Evolutionary conservation across 768 basidiomycete genomes (phyloP), one percentile per base, ranked within the genome.

Genomic region (Porpolomopsis calyptriformis): DNA sequence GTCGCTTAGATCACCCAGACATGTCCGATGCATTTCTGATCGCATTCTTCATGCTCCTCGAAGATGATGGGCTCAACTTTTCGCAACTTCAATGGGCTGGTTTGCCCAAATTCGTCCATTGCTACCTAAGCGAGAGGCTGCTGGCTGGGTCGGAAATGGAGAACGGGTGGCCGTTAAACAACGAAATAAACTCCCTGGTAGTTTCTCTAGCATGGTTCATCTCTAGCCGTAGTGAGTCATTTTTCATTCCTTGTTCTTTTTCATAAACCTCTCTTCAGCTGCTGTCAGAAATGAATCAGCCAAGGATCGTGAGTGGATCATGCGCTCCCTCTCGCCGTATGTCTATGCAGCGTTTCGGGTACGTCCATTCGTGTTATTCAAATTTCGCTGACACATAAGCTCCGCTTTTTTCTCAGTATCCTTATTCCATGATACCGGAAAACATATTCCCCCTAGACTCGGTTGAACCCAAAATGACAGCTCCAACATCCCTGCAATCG

Each of bases 61-160:
- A 78, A 25, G 77, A 80, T 50, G 70, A 76, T 22, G 72, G 69
- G 44, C 69, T 65, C 49, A 78, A 78, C 54, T 53, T 65, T 31
- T 63, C 64, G 41, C 76, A 73, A 49, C 62, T 78, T 11, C 54
- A 64, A 40, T 64, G 66, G 55, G 72, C 73, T 4, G 64, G 63
- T 33, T 55, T 76, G 9, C 64, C 66, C 2, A 27, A 46, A 0
- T 71, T 77, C 46, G 59, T 76, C 12, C 61, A 61, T 29, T 43
- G 37, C 1, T 74, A 67, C 51, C 48, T 78, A 20, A 64, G 64
- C 18, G 49, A 60, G 4, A 63, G 65, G 18, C 56, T 77, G 8
- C 63, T 69, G 33, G 62, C 64, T 35, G 40, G 40, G 19, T 22
- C 42, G 65, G 62, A 18, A 57, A 66, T 0, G 60, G 59, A 36